A percentile compares a stretch with the other conserved stretches of the same genome.
Conservation (phyloP, 345 rosid genomes). For the Sisymbrium irio region DNA sequence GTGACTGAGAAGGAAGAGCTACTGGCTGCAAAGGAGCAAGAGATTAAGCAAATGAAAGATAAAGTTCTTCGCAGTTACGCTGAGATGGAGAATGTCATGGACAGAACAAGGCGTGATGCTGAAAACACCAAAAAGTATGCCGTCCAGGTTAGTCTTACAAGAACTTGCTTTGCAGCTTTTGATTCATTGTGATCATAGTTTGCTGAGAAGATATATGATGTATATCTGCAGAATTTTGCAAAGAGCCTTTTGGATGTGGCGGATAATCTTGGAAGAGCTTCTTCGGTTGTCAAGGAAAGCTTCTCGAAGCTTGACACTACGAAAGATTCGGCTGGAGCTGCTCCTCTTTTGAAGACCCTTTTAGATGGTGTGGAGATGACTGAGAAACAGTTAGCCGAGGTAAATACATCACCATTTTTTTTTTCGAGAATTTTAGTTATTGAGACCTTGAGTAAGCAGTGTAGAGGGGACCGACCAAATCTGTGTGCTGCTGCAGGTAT, state of each 20-base stretch:
- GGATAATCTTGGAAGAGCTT: conserved; percentile 95
- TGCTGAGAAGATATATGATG: not conserved
- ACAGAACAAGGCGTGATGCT: conserved; percentile 86
- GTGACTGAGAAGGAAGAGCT: conserved; percentile 74
- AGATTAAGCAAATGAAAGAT: conserved; percentile 67
- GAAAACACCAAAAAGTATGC: conserved; percentile 89
- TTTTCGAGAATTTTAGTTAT: not conserved
- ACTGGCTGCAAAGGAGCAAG: conserved; percentile 55
- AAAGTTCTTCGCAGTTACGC: conserved; percentile 76
- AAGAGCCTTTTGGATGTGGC: conserved; percentile 82
- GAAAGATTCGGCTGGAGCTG: conserved; percentile 52
- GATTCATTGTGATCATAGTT: not conserved
- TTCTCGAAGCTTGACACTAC: conserved; percentile 69
- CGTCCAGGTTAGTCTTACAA: conserved; percentile 54
- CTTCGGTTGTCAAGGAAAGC: conserved; percentile 75
- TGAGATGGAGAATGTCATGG: conserved; percentile 93
- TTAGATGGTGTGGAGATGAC: conserved; percentile 97
- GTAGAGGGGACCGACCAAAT: not conserved
- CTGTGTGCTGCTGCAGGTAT: conserved; percentile 46
- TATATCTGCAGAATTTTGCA: conserved; percentile 62
- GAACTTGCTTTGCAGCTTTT: not conserved
- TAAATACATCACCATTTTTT: conserved; percentile 19
- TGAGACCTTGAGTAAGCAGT: not conserved
- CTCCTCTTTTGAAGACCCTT: conserved; percentile 68
- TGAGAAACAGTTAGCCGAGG: conserved; percentile 85